phyloP scores from a whole-genome alignment of 1,284 basidiomycete genomes.

The Naganishia sp. region DNA sequence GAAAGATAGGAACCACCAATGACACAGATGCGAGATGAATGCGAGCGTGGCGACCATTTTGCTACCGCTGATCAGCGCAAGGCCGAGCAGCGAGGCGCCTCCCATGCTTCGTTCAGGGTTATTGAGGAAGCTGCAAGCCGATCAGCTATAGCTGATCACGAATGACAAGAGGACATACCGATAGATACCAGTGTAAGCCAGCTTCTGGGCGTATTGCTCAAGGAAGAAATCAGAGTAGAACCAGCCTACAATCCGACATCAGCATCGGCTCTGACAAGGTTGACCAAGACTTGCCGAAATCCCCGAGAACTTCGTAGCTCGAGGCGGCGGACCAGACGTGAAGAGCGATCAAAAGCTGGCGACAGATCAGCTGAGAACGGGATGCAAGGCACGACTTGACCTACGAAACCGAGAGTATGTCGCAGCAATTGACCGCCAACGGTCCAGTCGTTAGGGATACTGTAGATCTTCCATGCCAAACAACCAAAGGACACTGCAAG shows the following conservation, averaged over 20 bases:
- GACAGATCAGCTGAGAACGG: background rate
- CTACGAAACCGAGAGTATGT: slow-evolving; percentile 78
- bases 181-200: slow-evolving; percentile 96
- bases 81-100: slow-evolving; percentile 90
- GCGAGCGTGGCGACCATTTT: slow-evolving; percentile 84
- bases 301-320: slow-evolving; percentile 87
- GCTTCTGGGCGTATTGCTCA: slow-evolving; percentile 78
- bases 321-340: slow-evolving; percentile 90
- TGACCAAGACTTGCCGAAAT: slow-evolving; percentile 65
- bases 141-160: slow-evolving; percentile 17
- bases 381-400: slow-evolving; percentile 46
- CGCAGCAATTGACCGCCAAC: slow-evolving; percentile 85
- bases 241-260: slow-evolving; percentile 66
- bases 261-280: background rate
- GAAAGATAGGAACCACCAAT: slow-evolving; percentile 86
- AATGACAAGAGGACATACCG: slow-evolving; percentile 57
- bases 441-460: slow-evolving; percentile 76
- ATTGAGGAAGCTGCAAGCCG: slow-evolving; percentile 69
- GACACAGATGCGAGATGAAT: slow-evolving; percentile 75
- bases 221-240: slow-evolving; percentile 99
- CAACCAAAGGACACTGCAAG: slow-evolving; percentile 73
- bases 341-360: slow-evolving; percentile 76
- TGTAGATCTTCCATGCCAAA: slow-evolving; percentile 84
- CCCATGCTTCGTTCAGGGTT: slow-evolving; percentile 92
- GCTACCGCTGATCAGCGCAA: slow-evolving; percentile 85